Base-by-base conservation (phyloP, 108 stramenopile genomes). In the Nannochloropsis gaditana region DNA sequence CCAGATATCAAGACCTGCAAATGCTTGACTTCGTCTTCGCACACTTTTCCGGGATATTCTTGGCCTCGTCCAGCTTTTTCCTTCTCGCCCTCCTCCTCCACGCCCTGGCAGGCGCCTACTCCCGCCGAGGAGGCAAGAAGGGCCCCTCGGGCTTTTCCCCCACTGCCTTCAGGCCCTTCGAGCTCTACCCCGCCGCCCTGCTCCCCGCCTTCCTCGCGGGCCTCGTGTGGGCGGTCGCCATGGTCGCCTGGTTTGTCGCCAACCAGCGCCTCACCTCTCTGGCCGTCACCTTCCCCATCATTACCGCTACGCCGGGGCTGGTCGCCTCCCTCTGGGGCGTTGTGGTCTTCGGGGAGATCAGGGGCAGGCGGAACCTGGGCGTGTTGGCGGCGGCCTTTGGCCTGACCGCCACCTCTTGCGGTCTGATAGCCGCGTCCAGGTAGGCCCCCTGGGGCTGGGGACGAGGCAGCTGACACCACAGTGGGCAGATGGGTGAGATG, bases 211-310 rank as follows among this genome's bases (percentile, higher is more conserved):
- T 86, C 19, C 17, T 80, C 41, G 42, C 45, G 9, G 89, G 89
- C 44, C 8, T 89, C 19, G 42, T 89, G 17, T 89, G 89, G 89
- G 89, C 47, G 15, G 17, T 89, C 31, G 86, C 89, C 42, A 21
- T 84, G 43, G n/a, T 87, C 21, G 43, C 43, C 43, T 89, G 89
- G 89, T 89, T 89, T 81, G 42, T 86, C 44, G 89, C 89, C 9
- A 89, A 89, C 81, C 86, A 59, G 19, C 17, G n/a, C 10, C 83
- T 89, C 21, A 73, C 59, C 59, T 45, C 45, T 41, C 87, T 87
- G 45, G 11, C 84, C 47, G 80, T 84, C 44, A 79, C 85, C 45
- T 89, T 89, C 45, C 89, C 89, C 9, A 82, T 89, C 9, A 84
- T 89, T 45, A 80, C 86, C 2, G 84, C 45, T 15, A 86, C 86